phyloP scores from a whole-genome alignment of 768 basidiomycete species.

The Leccinum aurantiacum region DNA sequence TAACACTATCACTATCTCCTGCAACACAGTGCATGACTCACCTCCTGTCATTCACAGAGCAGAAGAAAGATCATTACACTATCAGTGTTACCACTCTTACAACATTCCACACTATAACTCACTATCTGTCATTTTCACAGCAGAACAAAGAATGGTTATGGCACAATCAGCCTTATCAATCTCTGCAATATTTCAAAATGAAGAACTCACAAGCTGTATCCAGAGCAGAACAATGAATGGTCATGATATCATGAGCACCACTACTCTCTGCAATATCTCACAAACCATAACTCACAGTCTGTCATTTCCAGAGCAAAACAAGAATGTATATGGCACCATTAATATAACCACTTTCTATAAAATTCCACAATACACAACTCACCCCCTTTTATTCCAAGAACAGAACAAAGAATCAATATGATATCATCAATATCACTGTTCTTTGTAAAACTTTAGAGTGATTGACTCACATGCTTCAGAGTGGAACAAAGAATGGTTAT shows the following conservation, averaged over 20 bases:
- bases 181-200: background rate
- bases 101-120: background rate
- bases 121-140: background rate
- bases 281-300: background rate
- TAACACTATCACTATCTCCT: background rate
- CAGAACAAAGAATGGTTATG: background rate
- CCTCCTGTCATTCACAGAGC: background rate
- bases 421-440: background rate
- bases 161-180: background rate
- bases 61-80: background rate
- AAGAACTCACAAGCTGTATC: background rate
- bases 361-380: background rate
- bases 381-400: background rate
- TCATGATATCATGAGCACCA: background rate
- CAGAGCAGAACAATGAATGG: background rate
- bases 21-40: background rate
- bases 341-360: background rate
- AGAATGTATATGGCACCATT: background rate
- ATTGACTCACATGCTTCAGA: background rate
- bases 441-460: background rate
- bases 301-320: background rate
- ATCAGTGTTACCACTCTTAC: background rate
- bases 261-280: background rate
- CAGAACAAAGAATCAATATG: background rate
- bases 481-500: background rate